These are phyloP conservation scores for Calamus simplicifolius DNA, from an alignment of 176 grass and related monocot species.

Conservation along the genomic window DNA sequence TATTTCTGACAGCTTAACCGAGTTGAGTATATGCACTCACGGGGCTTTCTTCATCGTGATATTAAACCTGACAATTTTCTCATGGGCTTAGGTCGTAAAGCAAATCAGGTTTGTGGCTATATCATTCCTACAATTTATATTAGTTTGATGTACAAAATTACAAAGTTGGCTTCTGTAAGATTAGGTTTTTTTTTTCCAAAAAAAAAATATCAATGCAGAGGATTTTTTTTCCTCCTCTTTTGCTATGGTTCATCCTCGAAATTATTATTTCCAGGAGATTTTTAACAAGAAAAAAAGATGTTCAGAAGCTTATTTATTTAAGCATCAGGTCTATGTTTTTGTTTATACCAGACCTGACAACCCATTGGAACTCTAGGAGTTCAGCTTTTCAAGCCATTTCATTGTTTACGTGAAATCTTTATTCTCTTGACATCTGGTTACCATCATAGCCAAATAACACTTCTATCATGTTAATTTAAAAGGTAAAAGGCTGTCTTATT, in stretches of 20 bases:
- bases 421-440: too few species aligned
- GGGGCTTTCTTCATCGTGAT: slow-evolving; percentile 12
- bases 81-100: neutral
- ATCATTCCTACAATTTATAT: too few species aligned
- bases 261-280: neutral
- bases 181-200: too few species aligned
- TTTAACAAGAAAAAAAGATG: too few species aligned
- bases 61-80: slow-evolving; percentile 12
- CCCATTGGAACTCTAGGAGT: too few species aligned
- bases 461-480: neutral
- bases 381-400: too few species aligned
- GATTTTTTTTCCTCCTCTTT: neutral
- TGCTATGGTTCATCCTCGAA: neutral
- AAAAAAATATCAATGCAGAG: neutral
- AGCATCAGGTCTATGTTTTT: too few species aligned
- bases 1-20: slow-evolving; percentile 2
- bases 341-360: too few species aligned
- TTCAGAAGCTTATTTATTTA: too few species aligned
- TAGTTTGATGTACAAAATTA: too few species aligned
- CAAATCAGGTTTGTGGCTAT: slow-evolving; percentile 5
- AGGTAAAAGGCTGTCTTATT: neutral
- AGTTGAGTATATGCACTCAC: slow-evolving; percentile 9
- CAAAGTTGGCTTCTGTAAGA: too few species aligned
- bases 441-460: neutral
- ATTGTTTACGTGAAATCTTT: too few species aligned